Percentiles rank a stretch among this genome's conserved stretches.
Conservation (phyloP, 1,139 yeast species). For the Yamadazyma diddensiae region DNA sequence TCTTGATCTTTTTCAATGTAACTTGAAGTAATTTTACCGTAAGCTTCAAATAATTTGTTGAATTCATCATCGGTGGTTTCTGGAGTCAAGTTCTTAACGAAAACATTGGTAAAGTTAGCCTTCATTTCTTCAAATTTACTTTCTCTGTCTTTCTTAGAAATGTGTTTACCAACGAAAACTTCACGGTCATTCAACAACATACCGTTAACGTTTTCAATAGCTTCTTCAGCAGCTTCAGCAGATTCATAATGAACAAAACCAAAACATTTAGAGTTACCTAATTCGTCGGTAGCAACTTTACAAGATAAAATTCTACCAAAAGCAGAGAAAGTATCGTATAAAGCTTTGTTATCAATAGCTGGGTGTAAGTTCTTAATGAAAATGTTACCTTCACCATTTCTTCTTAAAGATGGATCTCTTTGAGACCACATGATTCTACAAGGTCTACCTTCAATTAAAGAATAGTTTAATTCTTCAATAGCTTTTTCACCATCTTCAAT, state of each 20-base stretch:
- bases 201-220: constrained; percentile 97
- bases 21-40: constrained; percentile 83
- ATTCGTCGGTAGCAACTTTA: constrained; percentile 94
- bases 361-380: constrained; percentile 98
- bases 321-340: constrained; percentile 96
- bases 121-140: constrained; percentile 88
- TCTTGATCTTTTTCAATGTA: constrained; percentile 79
- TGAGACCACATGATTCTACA: constrained; percentile 99
- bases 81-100: constrained; percentile 81
- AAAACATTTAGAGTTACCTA: constrained; percentile 91
- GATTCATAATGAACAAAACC: constrained; percentile 98
- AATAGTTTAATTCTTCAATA: constrained; percentile 91
- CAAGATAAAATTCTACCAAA: constrained; percentile 96
- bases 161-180: constrained; percentile 94
- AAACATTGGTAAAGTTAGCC: constrained; percentile 93
- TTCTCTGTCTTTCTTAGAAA: constrained; percentile 92
- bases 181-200: constrained; percentile 97
- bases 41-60: constrained; percentile 65
- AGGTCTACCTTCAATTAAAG: constrained; percentile 91
- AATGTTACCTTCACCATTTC: constrained; percentile 95
- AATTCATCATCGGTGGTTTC: constrained; percentile 75
- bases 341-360: constrained; percentile 97
- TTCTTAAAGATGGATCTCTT: constrained; percentile 96
- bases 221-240: constrained; percentile 89
- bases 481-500: constrained; percentile 92